phyloP scores from a whole-genome alignment of 2,329 filamentous ascomycete species.

The Trichophyton mentagrophytes region DNA sequence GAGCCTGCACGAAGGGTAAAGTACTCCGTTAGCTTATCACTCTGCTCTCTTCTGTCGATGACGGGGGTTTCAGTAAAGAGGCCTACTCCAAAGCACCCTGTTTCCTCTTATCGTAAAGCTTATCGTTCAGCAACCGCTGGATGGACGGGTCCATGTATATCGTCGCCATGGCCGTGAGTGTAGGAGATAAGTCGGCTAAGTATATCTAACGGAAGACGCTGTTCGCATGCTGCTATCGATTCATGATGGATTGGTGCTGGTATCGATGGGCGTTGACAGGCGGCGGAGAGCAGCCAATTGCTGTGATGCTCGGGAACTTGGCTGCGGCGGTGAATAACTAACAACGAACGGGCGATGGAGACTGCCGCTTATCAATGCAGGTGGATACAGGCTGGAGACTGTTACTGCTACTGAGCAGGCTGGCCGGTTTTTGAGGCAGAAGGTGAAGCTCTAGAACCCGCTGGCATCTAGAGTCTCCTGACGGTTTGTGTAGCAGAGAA shows the following conservation, averaged over 20 bases:
- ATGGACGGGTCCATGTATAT: conserved; percentile 69
- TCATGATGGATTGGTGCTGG: background rate
- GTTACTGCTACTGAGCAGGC: background rate
- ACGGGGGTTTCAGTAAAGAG: background rate
- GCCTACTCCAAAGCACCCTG: conserved; percentile 87
- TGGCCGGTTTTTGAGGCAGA: background rate
- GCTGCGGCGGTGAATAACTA: background rate
- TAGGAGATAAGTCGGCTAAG: background rate
- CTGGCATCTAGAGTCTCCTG: background rate
- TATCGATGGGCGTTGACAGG: background rate
- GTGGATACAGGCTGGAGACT: background rate
- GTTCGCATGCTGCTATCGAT: conserved; percentile 2
- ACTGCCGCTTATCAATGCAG: background rate
- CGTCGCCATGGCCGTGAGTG: conserved; percentile 7
- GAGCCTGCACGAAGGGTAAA: conserved; percentile 44
- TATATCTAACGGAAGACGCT: background rate
- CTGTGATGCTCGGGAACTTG: background rate
- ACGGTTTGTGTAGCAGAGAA: background rate
- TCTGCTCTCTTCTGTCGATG: background rate
- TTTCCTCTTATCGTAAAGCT: conserved; percentile 97
- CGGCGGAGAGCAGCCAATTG: conserved; percentile 2
- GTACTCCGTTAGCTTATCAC: background rate
- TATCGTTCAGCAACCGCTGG: conserved; percentile 87
- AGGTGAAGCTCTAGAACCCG: background rate
- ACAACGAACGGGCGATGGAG: background rate